phyloP scores from a whole-genome alignment of 768 basidiomycete species.

The Podaxis sp. region DNA sequence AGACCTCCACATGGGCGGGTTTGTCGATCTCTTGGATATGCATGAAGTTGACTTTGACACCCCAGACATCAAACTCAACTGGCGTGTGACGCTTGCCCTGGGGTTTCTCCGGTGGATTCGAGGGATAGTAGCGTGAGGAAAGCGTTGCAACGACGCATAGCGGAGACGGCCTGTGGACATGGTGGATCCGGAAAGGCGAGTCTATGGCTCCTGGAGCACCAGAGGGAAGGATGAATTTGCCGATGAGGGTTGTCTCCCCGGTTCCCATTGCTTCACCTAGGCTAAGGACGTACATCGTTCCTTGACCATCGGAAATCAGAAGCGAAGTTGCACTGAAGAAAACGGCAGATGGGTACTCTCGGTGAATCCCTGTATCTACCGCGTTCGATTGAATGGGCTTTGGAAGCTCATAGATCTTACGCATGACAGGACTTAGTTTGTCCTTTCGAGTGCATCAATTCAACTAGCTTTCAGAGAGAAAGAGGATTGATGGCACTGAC shows the following conservation, averaged over 20 bases:
- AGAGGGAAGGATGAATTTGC: slow-evolving; percentile 48
- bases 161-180: slow-evolving; percentile 36
- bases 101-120: slow-evolving; percentile 11
- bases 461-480: slow-evolving; percentile 13
- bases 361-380: slow-evolving; percentile 36
- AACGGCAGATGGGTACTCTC: slow-evolving; percentile 74
- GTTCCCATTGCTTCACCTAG: not conserved
- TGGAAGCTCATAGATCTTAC: slow-evolving; percentile 60
- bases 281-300: slow-evolving; percentile 59
- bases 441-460: slow-evolving; percentile 34
- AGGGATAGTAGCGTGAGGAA: slow-evolving; percentile 55
- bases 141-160: slow-evolving; percentile 46
- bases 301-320: slow-evolving; percentile 70
- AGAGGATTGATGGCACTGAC: slow-evolving; percentile 23
- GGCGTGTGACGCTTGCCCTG: slow-evolving; percentile 28
- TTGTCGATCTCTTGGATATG: slow-evolving; percentile 29
- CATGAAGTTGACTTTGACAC: slow-evolving; percentile 50
- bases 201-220: slow-evolving; percentile 32
- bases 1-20: slow-evolving; percentile 43
- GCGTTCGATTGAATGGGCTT: slow-evolving; percentile 41
- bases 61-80: slow-evolving; percentile 67
- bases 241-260: slow-evolving; percentile 33
- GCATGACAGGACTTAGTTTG: slow-evolving; percentile 49
- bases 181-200: slow-evolving; percentile 46
- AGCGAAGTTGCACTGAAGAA: slow-evolving; percentile 51